Percentiles rank a stretch among this genome's conserved stretches.
Evolutionary conservation across 257 asterid genomes (phyloP).

Genomic region (Jasminum sambac): DNA sequence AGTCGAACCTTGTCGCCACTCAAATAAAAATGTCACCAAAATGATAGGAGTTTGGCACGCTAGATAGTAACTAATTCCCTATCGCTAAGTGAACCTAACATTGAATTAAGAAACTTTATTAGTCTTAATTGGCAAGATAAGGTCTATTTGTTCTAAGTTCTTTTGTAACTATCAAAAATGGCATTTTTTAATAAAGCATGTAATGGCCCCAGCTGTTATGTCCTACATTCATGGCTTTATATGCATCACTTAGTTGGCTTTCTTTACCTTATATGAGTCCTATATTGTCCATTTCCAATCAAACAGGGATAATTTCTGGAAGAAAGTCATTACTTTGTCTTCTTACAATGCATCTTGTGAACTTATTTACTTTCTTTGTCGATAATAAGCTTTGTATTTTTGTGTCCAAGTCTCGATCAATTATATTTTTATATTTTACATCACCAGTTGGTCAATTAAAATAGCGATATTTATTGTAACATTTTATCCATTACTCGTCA

Average conservation of each 20-base stretch:
- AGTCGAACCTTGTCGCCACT: not conserved
- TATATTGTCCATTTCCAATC: not conserved
- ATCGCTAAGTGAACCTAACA: not conserved
- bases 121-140: not conserved
- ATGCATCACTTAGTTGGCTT: not conserved
- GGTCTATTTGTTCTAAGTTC: not conserved
- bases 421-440: not conserved
- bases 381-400: not conserved
- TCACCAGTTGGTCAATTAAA: not conserved
- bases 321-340: not conserved
- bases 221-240: slow-evolving; percentile 4
- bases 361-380: not conserved
- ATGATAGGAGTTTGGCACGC: not conserved
- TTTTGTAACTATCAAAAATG: not conserved
- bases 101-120: not conserved
- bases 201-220: not conserved
- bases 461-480: too few relatives aligned
- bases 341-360: slow-evolving; percentile 4
- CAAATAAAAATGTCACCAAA: not conserved
- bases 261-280: not conserved
- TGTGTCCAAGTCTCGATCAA: not conserved
- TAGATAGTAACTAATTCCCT: not conserved
- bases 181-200: not conserved
- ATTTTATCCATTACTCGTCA: too few relatives aligned
- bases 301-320: not conserved